Evolutionary conservation across 2,329 filamentous ascomycete genomes (phyloP).

Genomic region (Hypoxylon sp.): DNA sequence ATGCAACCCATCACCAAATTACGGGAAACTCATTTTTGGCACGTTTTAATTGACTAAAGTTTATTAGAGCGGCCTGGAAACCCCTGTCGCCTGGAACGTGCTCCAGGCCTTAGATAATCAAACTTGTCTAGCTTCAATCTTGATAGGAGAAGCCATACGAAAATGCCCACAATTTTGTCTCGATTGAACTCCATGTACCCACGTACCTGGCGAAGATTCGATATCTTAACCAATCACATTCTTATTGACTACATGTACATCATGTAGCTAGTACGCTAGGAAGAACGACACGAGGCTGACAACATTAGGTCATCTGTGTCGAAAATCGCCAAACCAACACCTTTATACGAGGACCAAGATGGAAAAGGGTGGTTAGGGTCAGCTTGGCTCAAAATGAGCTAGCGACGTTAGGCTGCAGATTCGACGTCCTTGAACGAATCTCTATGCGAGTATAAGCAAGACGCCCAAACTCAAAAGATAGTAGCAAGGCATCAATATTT

Average conservation of each 20-base stretch:
- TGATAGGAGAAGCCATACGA: conserved; percentile 1
- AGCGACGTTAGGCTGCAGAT: conserved; percentile 47
- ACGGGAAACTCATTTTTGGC: conserved; percentile 40
- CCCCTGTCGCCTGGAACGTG: conserved; percentile 21
- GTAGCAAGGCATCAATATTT: conserved; percentile 74
- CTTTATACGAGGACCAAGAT: conserved; percentile 41
- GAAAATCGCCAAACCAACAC: conserved; percentile 47
- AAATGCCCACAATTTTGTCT: background rate
- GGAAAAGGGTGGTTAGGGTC: conserved; percentile 44
- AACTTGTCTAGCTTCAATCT: background rate
- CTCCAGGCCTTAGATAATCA: conserved; percentile 8
- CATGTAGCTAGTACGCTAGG: background rate
- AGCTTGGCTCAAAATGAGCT: conserved; percentile 49
- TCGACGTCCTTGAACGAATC: conserved; percentile 57
- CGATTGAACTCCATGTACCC: background rate
- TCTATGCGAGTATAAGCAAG: conserved; percentile 62
- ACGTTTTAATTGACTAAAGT: conserved; percentile 35
- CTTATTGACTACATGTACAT: background rate
- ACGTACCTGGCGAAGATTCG: background rate
- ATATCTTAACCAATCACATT: conserved; percentile 16
- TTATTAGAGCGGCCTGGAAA: conserved; percentile 28
- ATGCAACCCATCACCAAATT: conserved; percentile 37
- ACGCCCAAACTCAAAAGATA: conserved; percentile 64
- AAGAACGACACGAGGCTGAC: conserved; percentile 4
- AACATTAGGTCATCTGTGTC: conserved; percentile 43